Percentiles rank a stretch among this genome's conserved stretches.
These are phyloP conservation scores for Citrus australasica DNA, from an alignment of 345 rosid species.

Conservation along the genomic window DNA sequence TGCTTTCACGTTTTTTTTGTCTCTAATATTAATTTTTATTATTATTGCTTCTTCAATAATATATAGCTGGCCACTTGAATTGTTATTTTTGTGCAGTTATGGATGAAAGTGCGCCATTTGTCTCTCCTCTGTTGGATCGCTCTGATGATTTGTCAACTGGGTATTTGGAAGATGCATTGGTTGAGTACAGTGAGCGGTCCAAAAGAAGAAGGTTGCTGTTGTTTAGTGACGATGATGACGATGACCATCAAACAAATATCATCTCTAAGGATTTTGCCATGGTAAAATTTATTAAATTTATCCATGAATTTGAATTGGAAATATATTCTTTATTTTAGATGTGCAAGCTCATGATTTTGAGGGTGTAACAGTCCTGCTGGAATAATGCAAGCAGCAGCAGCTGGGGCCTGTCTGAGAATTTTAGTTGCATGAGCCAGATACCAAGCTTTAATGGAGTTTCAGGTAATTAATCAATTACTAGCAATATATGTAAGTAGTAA, in stretches of 20 bases:
- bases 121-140: slow-evolving; percentile 25
- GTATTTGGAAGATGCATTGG: slow-evolving; percentile 80
- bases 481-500: no score
- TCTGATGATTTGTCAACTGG: slow-evolving; percentile 71
- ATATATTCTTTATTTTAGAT: no score
- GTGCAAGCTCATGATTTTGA: background rate
- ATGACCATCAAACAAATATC: slow-evolving; percentile 14
- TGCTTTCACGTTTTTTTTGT: slow-evolving; percentile 14
- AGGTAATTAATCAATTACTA: slow-evolving; percentile 30
- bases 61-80: background rate
- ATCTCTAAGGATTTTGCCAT: slow-evolving; percentile 18
- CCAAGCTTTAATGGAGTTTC: slow-evolving; percentile 26
- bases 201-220: slow-evolving; percentile 61
- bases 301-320: background rate
- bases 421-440: slow-evolving; percentile 44
- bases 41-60: background rate
- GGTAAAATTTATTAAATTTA: slow-evolving; percentile 18
- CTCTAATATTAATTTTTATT: background rate
- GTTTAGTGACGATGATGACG: slow-evolving; percentile 19
- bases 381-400: slow-evolving; percentile 30
- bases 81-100: slow-evolving; percentile 33
- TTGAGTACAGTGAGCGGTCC: slow-evolving; percentile 58
- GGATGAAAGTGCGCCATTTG: slow-evolving; percentile 37
- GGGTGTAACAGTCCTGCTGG: slow-evolving; percentile 44
- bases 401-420: slow-evolving; percentile 54